These are phyloP conservation scores for Pseudoscleropodium purum DNA, from an alignment of 225 moss, liverwort and hornwort species.

Conservation along the genomic window DNA sequence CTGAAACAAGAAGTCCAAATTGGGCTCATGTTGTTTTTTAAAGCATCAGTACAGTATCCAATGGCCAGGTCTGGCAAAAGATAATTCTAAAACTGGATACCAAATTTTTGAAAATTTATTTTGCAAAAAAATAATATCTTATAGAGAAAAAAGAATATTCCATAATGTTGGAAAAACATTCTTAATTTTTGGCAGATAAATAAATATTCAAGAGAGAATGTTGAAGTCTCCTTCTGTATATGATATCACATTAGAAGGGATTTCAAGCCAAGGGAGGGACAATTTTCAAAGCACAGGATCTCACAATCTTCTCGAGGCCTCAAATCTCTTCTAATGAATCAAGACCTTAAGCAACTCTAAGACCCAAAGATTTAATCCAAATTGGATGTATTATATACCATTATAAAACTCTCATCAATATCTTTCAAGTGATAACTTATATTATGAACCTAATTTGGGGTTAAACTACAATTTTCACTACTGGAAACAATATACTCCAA, in stretches of 20 bases:
- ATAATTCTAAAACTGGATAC: not conserved
- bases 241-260: not conserved
- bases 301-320: too few species aligned
- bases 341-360: too few species aligned
- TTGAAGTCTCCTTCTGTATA: fast-evolving
- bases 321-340: too few species aligned
- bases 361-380: not conserved
- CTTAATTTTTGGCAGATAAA: not conserved
- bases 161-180: not conserved
- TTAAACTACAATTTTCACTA: not conserved
- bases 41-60: not conserved
- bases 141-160: not conserved
- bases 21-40: not conserved
- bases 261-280: too few species aligned
- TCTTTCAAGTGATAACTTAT: not conserved
- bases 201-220: not conserved
- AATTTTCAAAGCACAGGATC: too few species aligned
- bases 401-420: not conserved
- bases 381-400: not conserved
- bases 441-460: not conserved
- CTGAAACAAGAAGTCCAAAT: not conserved
- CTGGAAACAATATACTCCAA: fast-evolving
- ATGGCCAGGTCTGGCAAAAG: not conserved
- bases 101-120: not conserved
- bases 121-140: too few species aligned